A percentile compares a stretch with the other conserved stretches of the same genome.
Evolutionary conservation across 495 filamentous ascomycete genomes (phyloP).

Genomic region (Chlorociboria aeruginascens): DNA sequence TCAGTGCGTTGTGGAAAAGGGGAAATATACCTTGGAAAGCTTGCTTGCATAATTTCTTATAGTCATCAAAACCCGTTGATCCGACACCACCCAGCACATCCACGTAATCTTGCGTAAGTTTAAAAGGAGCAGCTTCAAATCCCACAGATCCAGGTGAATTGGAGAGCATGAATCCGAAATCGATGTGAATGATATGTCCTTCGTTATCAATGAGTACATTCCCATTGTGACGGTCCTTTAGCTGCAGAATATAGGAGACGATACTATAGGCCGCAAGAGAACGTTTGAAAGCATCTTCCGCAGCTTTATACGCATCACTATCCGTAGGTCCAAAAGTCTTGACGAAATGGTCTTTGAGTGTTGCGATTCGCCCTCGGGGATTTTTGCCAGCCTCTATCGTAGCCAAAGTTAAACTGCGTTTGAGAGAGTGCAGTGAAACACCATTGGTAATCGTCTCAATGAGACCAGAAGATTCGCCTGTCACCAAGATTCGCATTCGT

Average conservation of each 20-base stretch:
- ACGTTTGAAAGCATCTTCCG: conserved; percentile 56
- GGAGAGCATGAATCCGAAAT: conserved; percentile 74
- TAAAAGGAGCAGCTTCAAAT: conserved; percentile 71
- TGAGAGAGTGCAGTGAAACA: conserved; percentile 63
- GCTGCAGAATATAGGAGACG: conserved; percentile 62
- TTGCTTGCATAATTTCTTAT: conserved; percentile 59
- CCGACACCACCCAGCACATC: conserved; percentile 59
- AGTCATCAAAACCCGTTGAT: conserved; percentile 49
- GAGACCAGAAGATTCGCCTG: conserved; percentile 63
- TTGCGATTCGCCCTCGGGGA: conserved; percentile 54
- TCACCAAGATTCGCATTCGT: conserved; percentile 67
- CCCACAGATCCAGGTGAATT: conserved; percentile 67
- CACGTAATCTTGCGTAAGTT: conserved; percentile 66
- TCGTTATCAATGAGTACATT: conserved; percentile 70
- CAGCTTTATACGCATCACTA: conserved; percentile 46
- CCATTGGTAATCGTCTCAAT: conserved; percentile 76
- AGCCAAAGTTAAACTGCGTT: conserved; percentile 59
- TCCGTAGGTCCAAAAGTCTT: conserved; percentile 58
- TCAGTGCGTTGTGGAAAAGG: conserved; percentile 2
- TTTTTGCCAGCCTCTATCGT: conserved; percentile 53
- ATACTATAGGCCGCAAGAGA: conserved; percentile 66
- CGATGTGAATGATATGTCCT: conserved; percentile 71
- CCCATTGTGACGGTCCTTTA: conserved; percentile 73
- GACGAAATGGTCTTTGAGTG: conserved; percentile 62
- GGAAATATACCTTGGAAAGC: conserved; percentile 51